Evolutionary conservation across 768 basidiomycete species (phyloP).

Genomic region (Candolleomyces aberdarensis): DNA sequence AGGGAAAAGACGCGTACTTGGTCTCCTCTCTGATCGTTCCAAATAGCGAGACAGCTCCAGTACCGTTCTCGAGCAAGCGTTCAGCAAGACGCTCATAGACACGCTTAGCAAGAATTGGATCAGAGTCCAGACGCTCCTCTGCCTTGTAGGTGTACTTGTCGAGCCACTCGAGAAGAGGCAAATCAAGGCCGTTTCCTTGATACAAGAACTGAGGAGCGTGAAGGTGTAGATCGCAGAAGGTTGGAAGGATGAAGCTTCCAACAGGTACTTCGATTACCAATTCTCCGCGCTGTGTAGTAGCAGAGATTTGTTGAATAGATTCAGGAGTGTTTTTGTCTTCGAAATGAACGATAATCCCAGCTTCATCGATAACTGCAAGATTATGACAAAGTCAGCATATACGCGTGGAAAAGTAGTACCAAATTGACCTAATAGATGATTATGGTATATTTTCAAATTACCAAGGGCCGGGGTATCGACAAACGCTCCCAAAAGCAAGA

Average conservation of each 20-base stretch:
- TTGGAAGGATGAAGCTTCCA: conserved; percentile 71
- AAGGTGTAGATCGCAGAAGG: conserved; percentile 80
- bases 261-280: conserved; percentile 33
- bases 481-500: conserved; percentile 45
- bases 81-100: conserved; percentile 69
- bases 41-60: conserved; percentile 74
- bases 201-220: conserved; percentile 91
- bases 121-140: conserved; percentile 68
- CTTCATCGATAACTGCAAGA: conserved; percentile 24
- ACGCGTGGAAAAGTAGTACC: background rate
- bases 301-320: conserved; percentile 24
- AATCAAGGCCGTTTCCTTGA: conserved; percentile 81
- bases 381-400: conserved; percentile 4
- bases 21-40: conserved; percentile 82
- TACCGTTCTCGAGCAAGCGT: conserved; percentile 71
- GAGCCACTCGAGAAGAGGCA: conserved; percentile 84
- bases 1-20: conserved; percentile 49
- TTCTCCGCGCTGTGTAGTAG: conserved; percentile 19
- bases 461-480: conserved; percentile 55
- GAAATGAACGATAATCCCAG: conserved; percentile 53
- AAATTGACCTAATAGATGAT: conserved; percentile 51
- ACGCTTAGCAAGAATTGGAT: conserved; percentile 52
- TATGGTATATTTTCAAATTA: conserved; percentile 48
- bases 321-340: conserved; percentile 31
- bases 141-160: conserved; percentile 79